Evolutionary conservation across 2,329 filamentous ascomycete species (phyloP).

Genomic region (Penicillium sclerotigenum): DNA sequence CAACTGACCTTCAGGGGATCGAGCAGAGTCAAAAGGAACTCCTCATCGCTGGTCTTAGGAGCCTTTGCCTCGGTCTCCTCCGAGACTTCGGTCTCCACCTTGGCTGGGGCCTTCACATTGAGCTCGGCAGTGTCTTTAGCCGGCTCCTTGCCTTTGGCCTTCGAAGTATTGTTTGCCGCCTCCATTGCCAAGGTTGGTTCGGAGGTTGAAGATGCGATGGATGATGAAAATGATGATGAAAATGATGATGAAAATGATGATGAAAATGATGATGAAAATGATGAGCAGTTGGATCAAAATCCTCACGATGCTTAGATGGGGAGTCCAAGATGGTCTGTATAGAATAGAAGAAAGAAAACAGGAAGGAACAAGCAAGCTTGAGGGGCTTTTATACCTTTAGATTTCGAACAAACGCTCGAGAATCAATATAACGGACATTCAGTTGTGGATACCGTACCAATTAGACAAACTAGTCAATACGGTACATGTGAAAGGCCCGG

Average conservation of each 20-base stretch:
- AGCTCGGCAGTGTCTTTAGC: background rate
- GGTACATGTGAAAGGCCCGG: background rate
- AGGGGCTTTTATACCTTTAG: background rate
- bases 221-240: too few relatives aligned
- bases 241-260: too few relatives aligned
- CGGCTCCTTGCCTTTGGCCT: background rate
- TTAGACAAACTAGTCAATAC: background rate
- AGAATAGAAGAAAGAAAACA: background rate
- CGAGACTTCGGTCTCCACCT: background rate
- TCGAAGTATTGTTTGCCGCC: fast-evolving
- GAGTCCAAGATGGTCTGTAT: background rate
- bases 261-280: background rate
- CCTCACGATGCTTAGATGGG: background rate
- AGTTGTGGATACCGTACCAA: background rate
- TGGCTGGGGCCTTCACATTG: background rate
- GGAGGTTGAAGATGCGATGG: background rate
- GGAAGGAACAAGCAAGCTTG: background rate
- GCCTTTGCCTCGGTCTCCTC: background rate
- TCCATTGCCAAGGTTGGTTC: background rate
- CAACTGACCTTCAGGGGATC: fast-evolving
- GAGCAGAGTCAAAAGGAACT: background rate
- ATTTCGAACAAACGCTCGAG: background rate
- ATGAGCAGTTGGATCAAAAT: background rate
- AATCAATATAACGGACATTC: background rate
- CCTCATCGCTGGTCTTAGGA: background rate